Evolutionary conservation across 257 asterid genomes (phyloP).

Genomic region (Verbena officinalis): DNA sequence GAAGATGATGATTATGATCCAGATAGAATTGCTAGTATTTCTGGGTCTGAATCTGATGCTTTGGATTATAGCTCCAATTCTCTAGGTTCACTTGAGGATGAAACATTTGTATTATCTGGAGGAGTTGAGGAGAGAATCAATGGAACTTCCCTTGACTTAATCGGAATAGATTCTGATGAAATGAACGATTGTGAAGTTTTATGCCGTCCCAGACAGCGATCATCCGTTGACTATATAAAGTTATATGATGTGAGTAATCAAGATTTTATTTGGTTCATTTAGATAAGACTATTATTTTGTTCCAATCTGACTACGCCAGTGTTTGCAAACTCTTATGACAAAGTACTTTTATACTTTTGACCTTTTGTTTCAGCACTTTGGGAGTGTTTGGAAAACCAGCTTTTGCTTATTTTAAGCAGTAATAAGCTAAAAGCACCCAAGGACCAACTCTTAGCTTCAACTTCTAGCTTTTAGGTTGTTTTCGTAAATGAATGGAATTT

Average conservation of each 20-base stretch:
- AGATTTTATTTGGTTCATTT: constrained; percentile 18
- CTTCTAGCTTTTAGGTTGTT: too few relatives aligned
- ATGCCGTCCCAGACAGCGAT: constrained; percentile 70
- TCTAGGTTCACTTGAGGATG: constrained; percentile 78
- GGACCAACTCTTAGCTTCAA: too few relatives aligned
- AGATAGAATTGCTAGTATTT: constrained; percentile 47
- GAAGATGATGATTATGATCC: constrained; percentile 94
- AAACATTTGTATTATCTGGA: constrained; percentile 43
- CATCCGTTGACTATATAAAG: constrained; percentile 77
- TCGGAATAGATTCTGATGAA: constrained; percentile 63
- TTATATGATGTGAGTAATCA: constrained; percentile 75
- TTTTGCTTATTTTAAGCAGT: too few relatives aligned
- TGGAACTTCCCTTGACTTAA: constrained; percentile 39
- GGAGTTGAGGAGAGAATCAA: constrained; percentile 35
- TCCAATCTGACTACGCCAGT: constrained; percentile 21
- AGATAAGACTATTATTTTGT: constrained; percentile 10
- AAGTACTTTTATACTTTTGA: too few relatives aligned
- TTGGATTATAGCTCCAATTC: constrained; percentile 67
- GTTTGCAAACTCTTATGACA: too few relatives aligned
- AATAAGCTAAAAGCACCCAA: too few relatives aligned
- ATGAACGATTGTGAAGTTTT: constrained; percentile 55
- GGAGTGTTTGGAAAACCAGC: too few relatives aligned
- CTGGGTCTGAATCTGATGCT: constrained; percentile 53
- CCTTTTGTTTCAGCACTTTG: too few relatives aligned
- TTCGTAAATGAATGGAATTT: too few relatives aligned